A percentile compares a stretch with the other conserved stretches of the same genome.
phyloP scores from a whole-genome alignment of 208 protist species.

The Wallacemonas sp. region DNA sequence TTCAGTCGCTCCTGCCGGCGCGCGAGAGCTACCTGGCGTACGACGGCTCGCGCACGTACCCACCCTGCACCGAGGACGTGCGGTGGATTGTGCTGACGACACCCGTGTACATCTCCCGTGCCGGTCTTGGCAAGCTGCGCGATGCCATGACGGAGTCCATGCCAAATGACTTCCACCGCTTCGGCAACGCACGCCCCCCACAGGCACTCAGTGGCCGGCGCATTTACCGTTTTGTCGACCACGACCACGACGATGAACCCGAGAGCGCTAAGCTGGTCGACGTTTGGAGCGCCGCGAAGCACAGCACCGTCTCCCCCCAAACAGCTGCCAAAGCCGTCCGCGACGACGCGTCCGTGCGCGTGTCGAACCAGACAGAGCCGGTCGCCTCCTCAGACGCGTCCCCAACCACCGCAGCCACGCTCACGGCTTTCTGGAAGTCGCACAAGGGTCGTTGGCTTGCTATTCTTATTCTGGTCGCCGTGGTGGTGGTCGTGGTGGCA shows the following conservation, averaged over 20 bases:
- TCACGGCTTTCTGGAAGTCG: not conserved
- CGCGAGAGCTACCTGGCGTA: conserved; percentile 71
- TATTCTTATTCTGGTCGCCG: conserved; percentile 5
- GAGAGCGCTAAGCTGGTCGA: conserved; percentile 15
- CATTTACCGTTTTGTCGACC: conserved; percentile 67
- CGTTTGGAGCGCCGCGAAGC: conserved; percentile 8
- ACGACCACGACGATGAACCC: conserved; percentile 13
- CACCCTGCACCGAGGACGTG: conserved; percentile 74
- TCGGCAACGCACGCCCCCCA: conserved; percentile 54
- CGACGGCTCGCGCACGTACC: conserved; percentile 72
- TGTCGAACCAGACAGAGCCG: not conserved
- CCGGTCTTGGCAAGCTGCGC: conserved; percentile 45
- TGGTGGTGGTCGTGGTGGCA: conserved; percentile 11
- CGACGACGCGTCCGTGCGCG: not conserved
- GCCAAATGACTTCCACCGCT: conserved; percentile 47
- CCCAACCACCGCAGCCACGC: not conserved
- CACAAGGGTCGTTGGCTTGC: not conserved
- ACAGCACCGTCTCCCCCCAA: not conserved
- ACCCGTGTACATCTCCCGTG: conserved; percentile 53
- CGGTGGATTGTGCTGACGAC: conserved; percentile 80
- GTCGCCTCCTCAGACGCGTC: not conserved
- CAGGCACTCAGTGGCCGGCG: conserved; percentile 61
- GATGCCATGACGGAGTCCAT: conserved; percentile 38
- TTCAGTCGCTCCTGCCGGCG: conserved; percentile 43
- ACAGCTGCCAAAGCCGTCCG: not conserved